Percentiles rank a stretch among this genome's conserved stretches.
These are phyloP conservation scores for Phyllosticta citriasiana DNA, from an alignment of 2,329 filamentous ascomycete genomes.

Conservation along the genomic window DNA sequence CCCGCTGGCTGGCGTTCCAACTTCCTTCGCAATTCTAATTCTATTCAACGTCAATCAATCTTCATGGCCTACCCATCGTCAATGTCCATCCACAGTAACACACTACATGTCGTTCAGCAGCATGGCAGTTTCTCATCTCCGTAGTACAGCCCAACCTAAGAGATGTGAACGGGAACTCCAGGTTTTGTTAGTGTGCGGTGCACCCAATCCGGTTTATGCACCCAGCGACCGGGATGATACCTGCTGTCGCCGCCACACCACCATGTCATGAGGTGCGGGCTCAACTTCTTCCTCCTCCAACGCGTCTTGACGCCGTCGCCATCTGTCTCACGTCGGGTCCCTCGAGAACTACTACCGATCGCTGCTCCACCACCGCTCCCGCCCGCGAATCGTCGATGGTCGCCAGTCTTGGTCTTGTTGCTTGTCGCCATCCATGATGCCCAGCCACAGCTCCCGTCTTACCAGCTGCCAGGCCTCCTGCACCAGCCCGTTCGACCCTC, in stretches of 20 bases:
- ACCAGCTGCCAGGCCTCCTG: not conserved
- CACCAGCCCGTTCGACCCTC: not conserved
- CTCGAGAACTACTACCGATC: not conserved
- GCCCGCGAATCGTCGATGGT: constrained; percentile 4
- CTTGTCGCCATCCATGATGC: constrained; percentile 1
- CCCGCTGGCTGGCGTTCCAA: not conserved
- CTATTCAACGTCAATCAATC: not conserved
- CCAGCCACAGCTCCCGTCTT: constrained; percentile 6
- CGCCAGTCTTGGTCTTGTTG: not conserved
- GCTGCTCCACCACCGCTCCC: not conserved
- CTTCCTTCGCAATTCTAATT: not conserved
- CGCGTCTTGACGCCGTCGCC: not conserved
- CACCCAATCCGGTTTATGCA: not conserved
- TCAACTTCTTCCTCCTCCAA: not conserved
- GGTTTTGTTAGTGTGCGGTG: not conserved
- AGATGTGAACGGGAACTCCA: not conserved
- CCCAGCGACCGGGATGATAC: not conserved
- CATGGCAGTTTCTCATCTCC: too few relatives aligned
- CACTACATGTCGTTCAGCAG: too few relatives aligned
- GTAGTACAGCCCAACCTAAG: not conserved
- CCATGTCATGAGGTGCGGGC: not conserved
- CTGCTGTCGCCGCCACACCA: not conserved
- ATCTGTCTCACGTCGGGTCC: not conserved
- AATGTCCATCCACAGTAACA: too few relatives aligned
- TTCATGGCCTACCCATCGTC: not conserved